These are phyloP conservation scores for Hanseniaspora valbyensis DNA, from an alignment of 805 yeast genomes.

Conservation along the genomic window DNA sequence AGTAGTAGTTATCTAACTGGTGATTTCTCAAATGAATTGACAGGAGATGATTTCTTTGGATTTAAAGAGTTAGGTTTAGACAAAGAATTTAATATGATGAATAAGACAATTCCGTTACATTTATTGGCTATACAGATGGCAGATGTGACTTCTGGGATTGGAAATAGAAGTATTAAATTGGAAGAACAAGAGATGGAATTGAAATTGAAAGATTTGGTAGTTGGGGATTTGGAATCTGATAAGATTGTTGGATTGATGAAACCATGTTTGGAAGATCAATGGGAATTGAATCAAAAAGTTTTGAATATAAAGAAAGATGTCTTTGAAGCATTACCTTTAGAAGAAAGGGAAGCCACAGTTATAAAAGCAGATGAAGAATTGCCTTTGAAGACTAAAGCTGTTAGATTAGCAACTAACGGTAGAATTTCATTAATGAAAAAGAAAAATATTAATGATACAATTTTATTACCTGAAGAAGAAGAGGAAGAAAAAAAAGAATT, in stretches of 20 bases:
- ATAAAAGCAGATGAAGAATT: slow-evolving; percentile 75
- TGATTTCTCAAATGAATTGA: slow-evolving; percentile 76
- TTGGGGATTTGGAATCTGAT: slow-evolving; percentile 38
- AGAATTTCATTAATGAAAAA: slow-evolving; percentile 63
- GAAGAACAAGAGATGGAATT: slow-evolving; percentile 56
- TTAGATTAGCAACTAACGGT: slow-evolving; percentile 85
- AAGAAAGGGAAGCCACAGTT: slow-evolving; percentile 33
- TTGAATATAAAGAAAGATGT: slow-evolving; percentile 22
- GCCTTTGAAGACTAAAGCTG: slow-evolving; percentile 61
- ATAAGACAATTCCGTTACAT: slow-evolving; percentile 81
- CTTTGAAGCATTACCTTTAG: slow-evolving; percentile 27
- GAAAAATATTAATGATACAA: slow-evolving; percentile 43
- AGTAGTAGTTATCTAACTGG: slow-evolving; percentile 92
- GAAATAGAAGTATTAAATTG: slow-evolving; percentile 38
- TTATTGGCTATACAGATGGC: slow-evolving; percentile 48
- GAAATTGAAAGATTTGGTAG: slow-evolving; percentile 42
- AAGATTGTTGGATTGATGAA: slow-evolving; percentile 43
- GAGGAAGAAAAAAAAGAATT: neutral
- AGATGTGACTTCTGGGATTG: slow-evolving; percentile 56
- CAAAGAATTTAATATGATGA: slow-evolving; percentile 75
- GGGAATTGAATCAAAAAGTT: slow-evolving; percentile 35
- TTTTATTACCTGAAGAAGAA: slow-evolving; percentile 36
- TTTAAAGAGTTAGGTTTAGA: slow-evolving; percentile 89
- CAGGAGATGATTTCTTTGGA: slow-evolving; percentile 96
- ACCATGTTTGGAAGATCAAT: slow-evolving; percentile 40